Percentiles rank a stretch among this genome's conserved stretches.
Conservation (phyloP, 345 rosid genomes). For the Populus simonii region DNA sequence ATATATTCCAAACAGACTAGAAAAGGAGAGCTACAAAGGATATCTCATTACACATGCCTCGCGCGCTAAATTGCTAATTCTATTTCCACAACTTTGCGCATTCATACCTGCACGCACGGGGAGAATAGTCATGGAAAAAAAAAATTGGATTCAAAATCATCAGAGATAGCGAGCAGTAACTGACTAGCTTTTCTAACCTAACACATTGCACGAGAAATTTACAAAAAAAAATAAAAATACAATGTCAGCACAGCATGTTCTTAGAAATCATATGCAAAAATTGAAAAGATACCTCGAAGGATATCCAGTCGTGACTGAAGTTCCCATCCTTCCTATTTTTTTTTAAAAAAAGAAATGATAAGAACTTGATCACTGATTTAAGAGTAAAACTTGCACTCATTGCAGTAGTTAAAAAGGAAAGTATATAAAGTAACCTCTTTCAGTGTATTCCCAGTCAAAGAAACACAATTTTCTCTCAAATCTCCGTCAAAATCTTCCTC, state of each 20-base stretch:
- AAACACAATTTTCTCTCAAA: constrained; percentile 36
- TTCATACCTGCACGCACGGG: constrained; percentile 26
- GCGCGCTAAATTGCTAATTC: constrained; percentile 10
- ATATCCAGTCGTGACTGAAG: constrained; percentile 64
- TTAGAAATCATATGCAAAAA: no score
- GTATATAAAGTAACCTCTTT: constrained; percentile 35
- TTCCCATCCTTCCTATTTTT: constrained; percentile 49
- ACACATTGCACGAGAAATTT: no score
- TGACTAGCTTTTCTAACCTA: background rate
- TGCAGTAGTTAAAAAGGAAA: background rate
- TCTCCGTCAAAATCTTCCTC: constrained; percentile 48
- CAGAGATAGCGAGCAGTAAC: no score
- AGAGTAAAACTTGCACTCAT: background rate
- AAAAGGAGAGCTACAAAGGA: background rate
- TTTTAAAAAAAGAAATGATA: background rate
- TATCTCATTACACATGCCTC: constrained; percentile 31
- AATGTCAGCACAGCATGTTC: background rate
- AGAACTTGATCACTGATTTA: background rate
- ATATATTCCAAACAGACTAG: background rate
- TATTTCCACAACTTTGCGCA: constrained; percentile 20
- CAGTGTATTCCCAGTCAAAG: constrained; percentile 29
- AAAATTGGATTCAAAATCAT: background rate
- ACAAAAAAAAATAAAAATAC: background rate
- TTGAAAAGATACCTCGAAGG: constrained; percentile 45
- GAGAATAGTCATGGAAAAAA: background rate